Evolutionary conservation across 2,329 filamentous ascomycete genomes (phyloP), one percentile per base, ranked within the genome.

Genomic region (Neobulgaria alba): DNA sequence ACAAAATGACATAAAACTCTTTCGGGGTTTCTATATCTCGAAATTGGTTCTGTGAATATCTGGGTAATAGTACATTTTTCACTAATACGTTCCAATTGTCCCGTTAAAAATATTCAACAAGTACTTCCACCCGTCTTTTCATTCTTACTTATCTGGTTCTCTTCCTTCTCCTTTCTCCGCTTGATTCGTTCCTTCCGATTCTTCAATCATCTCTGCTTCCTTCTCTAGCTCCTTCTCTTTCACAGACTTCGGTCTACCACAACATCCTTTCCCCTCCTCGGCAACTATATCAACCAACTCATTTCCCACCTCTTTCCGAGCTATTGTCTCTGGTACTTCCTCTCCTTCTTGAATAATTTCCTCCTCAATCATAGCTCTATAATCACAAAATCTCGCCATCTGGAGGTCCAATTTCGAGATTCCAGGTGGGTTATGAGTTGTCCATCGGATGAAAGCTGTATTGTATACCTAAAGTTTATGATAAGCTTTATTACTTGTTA

Each of bases 381-480:
- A 57, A 58, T 85, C 82, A 53, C 81, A 85, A 45, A 75, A 65
- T 4, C 58, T 55, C 0, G 82, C 82, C 60, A 86, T 70, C 29
- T 66, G 54, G 19, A 82, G 61, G 55, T 86, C 82, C 55, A 76
- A 77, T 15, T 63, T 61, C 0, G 77, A 81, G n/a, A 87, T 63
- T 1, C 82, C 82, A 7, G 66, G 63, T 0, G 80, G 81, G 43
- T 64, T 71, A 57, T 86, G 82, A 1, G 82, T 86, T 7, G 80
- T 85, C 82, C 82, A 86, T 36, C 79, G 73, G 47, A 87, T 75
- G 51, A 77, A 77, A 0, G 76, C 75, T 4, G 73, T 79, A 57
- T 83, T 85, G 62, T 81, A 86, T 7, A 83, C 72, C 78, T 82
- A 35, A 19, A 33, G 15, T 14, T 37, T 18, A 38, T 32, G 16